Conservation (phyloP, 768 basidiomycete species). For the Floccularia luteovirens region DNA sequence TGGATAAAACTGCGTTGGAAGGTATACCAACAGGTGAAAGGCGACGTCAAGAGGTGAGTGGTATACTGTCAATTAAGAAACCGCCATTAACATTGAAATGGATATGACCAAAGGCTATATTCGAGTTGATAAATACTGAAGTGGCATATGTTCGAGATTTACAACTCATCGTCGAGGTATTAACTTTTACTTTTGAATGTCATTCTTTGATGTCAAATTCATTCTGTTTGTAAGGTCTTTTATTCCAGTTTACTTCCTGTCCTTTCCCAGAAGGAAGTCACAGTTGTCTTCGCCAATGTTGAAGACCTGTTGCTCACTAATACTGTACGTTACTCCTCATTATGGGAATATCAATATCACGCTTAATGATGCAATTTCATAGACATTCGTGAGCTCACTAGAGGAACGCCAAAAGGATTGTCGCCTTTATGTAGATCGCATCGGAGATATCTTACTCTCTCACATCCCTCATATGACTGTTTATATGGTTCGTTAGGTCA, state of each 20-base stretch:
- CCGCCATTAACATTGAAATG: too few relatives aligned
- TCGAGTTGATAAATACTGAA: constrained; percentile 92
- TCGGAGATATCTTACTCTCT: constrained; percentile 76
- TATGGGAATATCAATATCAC: neutral
- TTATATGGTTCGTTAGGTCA: constrained; percentile 54
- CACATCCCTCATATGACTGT: constrained; percentile 74
- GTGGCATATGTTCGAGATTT: constrained; percentile 84
- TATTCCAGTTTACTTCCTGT: constrained; percentile 71
- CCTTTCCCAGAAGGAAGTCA: constrained; percentile 69
- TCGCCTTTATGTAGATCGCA: constrained; percentile 82
- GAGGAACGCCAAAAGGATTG: constrained; percentile 91
- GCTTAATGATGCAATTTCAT: neutral
- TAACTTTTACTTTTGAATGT: constrained; percentile 7
- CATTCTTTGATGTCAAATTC: neutral
- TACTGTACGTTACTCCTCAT: constrained; percentile 44
- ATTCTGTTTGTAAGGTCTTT: constrained; percentile 51
- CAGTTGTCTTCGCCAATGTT: constrained; percentile 85
- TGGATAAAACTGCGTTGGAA: constrained; percentile 77
- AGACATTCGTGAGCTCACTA: constrained; percentile 81
- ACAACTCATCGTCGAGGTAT: constrained; percentile 86
- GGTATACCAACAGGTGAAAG: constrained; percentile 75
- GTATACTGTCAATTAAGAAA: neutral
- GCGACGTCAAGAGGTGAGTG: constrained; percentile 75
- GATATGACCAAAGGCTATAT: constrained; percentile 86
- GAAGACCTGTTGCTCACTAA: constrained; percentile 90